Base-by-base conservation (phyloP, 305 asterid genomes). In the Fraxinus xanthoxyloides region DNA sequence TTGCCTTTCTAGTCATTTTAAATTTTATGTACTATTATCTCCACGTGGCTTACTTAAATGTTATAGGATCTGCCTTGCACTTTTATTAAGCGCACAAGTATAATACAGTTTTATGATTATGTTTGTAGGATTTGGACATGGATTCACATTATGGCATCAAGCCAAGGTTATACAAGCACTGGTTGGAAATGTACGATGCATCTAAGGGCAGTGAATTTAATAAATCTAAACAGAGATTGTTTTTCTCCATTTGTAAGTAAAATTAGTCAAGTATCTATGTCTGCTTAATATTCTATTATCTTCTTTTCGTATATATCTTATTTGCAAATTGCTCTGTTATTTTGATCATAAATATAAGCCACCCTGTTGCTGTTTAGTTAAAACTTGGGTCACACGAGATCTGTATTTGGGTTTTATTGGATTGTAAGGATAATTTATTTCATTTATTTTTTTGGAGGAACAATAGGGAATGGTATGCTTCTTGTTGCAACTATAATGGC, bases 221-320 rank as follows among this genome's bases (percentile, higher is more conserved):
- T 83, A 90, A 89, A 84, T 94, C 97, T 77, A 89, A 78, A 54
- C 92, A 88, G 87, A 86, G 85, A 84, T 82, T 86, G 51, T 94
- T 95, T 87, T 93, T 92, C 90, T 87, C 95, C 73, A 79, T 95
- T 12, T 95, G 98, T 95, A 84, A 93, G 98, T 91, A 86, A 83
- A 59, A 51, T 67, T 61, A 79, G 40, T 34, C 17, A 77, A 54
- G 31, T 82, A 78, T 80, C 61, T 82, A 43, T 32, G 10, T 30
- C 75, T 35, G 63, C 80, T 19, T 77, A 67, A 67, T 8, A 65
- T 85, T 59, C 61, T 48, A 48, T 56, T 12, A 28, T 12, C 74
- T 24, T 67, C 76, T 46, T 77, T 70, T 46, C 54, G 5, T 40
- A 46, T 85, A 26, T 23, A 69, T 82, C 54, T 31, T 46, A 77